phyloP scores from a whole-genome alignment of 139 green algal species.

The Chlamydomonas urium region DNA sequence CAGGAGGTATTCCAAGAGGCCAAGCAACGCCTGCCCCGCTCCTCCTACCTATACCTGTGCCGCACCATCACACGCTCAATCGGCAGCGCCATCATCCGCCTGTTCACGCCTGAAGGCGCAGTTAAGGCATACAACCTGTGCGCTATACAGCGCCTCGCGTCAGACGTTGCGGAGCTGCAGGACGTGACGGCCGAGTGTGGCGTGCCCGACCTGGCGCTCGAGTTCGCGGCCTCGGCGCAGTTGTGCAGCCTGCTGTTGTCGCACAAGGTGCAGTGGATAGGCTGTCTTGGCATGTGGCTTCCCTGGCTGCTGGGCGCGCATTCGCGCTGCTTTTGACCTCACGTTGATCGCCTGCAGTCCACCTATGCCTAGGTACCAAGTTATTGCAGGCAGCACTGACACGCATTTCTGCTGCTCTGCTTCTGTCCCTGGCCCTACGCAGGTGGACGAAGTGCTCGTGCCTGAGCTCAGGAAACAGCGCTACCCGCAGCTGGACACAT shows the following conservation, averaged over 20 bases:
- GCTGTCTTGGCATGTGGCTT: no score
- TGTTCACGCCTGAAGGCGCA: constrained; percentile 37
- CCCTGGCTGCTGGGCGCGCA: no score
- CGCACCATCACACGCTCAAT: constrained; percentile 37
- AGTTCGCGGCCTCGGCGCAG: constrained; percentile 47
- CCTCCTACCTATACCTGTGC: constrained; percentile 31
- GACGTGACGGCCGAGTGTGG: constrained; percentile 11
- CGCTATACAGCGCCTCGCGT: constrained; percentile 45
- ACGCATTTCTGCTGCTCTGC: neutral
- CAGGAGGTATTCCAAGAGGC: constrained; percentile 9
- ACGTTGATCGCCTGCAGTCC: no score
- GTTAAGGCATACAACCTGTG: constrained; percentile 69
- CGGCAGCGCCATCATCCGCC: constrained; percentile 39
- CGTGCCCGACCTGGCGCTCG: constrained; percentile 17
- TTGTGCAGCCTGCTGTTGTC: constrained; percentile 45
- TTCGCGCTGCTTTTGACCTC: no score
- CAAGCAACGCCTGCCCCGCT: constrained; percentile 30
- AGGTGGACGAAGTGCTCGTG: constrained; percentile 42
- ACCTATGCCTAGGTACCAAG: no score
- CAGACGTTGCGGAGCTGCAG: constrained; percentile 49
- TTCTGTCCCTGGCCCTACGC: no score
- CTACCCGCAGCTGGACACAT: constrained; percentile 28
- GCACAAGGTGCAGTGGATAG: neutral
- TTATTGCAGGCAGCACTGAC: neutral
- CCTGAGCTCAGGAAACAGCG: constrained; percentile 28